Base-by-base conservation (phyloP, 768 basidiomycete species). In the Hygrophorus pudorinus region DNA sequence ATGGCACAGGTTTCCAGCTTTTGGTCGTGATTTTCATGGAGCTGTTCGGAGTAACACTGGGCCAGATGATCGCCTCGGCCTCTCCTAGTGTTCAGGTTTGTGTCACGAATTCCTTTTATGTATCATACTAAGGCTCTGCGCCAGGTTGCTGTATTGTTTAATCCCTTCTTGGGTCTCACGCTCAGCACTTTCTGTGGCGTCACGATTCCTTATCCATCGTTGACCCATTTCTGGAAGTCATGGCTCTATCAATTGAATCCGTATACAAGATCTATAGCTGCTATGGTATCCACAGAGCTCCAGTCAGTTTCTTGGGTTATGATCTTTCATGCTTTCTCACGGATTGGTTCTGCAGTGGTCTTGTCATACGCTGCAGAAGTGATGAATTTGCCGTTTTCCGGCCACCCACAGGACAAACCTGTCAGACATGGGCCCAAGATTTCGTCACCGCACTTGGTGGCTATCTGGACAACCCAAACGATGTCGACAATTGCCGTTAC, bases 181-280 rank as follows among this genome's bases (percentile, higher is more conserved):
- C 73, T 88, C 41, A 62, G 74, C 3, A 72, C 79, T 12, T 89
- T 89, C 73, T 86, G 84, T 52, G 88, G 88, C 56, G 84, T 88
- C 12, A 81, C 82, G 1, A 76, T 88, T 44, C 85, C 84, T 0
- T 81, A 73, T 46, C 74, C 79, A 0, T 70, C 69, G 3, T 60
- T 88, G 58, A 68, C 71, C 8, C 56, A 58, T 21, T 87, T 86
- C 69, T 87, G 82, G 82, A 65, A 73, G 49, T 69, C 67, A n/a
- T 90, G 86, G 85, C 59, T 89, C 12, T 90, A 90, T 59, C 68
- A 79, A 48, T 63, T 84, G 6, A 65, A 68, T 36, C 86, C 87
- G 0, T 85, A 78, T 59, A 87, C 83, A 0, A 75, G 84, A 17
- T 66, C 76, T 9, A 60, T 89, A 18, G 71, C 78, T 5, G 76